Evolutionary conservation across 306 rosid genomes (phyloP).

Genomic region (Casuarina cunninghamiana): DNA sequence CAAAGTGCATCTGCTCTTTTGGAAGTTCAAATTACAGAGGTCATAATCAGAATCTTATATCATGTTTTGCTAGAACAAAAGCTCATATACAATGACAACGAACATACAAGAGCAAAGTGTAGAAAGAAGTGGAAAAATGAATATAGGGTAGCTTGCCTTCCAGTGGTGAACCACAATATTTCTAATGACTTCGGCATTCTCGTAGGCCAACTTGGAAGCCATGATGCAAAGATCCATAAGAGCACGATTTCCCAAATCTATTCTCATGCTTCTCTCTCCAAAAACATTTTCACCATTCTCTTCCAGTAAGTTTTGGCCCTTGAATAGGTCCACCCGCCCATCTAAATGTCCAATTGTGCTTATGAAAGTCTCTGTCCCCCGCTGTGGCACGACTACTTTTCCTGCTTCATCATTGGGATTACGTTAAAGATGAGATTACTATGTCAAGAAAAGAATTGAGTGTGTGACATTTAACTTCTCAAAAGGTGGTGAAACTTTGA

Average conservation of each 20-base stretch:
- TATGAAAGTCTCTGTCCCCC: slow-evolving; percentile 61
- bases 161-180: slow-evolving; percentile 48
- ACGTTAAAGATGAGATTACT: background rate
- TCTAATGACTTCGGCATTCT: slow-evolving; percentile 53
- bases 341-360: slow-evolving; percentile 70
- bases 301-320: slow-evolving; percentile 25
- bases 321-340: slow-evolving; percentile 47
- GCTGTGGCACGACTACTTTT: slow-evolving; percentile 48
- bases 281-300: slow-evolving; percentile 24
- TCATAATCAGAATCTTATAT: background rate
- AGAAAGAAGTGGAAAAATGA: background rate
- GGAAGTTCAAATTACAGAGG: background rate
- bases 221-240: slow-evolving; percentile 72
- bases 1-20: slow-evolving; percentile 69
- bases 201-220: slow-evolving; percentile 79
- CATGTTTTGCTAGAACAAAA: background rate
- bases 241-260: slow-evolving; percentile 41
- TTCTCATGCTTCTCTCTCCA: slow-evolving; percentile 18
- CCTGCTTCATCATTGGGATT: slow-evolving; percentile 45
- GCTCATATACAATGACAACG: background rate
- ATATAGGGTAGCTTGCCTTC: slow-evolving; percentile 52
- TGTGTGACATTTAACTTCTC: background rate
- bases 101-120: background rate
- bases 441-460: background rate
- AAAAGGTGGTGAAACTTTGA: background rate